phyloP scores from a whole-genome alignment of 495 filamentous ascomycete genomes.

The Sordaria brevicollis region DNA sequence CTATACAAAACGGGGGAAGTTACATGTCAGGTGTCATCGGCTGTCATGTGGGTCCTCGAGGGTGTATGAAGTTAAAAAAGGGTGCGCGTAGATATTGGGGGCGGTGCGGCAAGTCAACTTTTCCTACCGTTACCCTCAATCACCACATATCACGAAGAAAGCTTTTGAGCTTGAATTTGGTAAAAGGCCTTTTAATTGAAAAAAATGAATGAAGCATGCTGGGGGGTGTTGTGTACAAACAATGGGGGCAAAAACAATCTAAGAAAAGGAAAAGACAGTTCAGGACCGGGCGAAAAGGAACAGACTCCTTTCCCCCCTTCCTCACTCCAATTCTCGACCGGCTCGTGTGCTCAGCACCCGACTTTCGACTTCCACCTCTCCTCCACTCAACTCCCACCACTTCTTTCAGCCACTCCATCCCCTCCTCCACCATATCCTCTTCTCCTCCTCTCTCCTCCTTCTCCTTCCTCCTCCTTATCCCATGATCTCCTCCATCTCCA shows the following conservation, averaged over 20 bases:
- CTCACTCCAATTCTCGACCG: background rate
- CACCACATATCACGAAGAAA: background rate
- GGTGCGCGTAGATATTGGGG: no score
- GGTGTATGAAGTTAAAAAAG: no score
- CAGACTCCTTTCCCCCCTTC: background rate
- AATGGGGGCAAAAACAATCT: background rate
- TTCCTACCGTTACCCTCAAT: background rate
- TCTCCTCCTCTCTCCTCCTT: background rate
- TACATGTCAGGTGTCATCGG: no score
- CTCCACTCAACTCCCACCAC: background rate
- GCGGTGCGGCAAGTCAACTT: no score
- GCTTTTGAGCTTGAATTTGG: background rate
- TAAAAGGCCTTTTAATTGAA: background rate
- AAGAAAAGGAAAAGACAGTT: background rate
- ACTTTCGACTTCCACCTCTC: background rate
- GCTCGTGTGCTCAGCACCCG: background rate
- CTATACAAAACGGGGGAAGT: no score
- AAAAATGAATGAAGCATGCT: background rate
- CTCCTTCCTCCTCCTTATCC: background rate
- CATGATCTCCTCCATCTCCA: background rate
- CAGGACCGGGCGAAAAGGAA: background rate
- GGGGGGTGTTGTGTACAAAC: background rate
- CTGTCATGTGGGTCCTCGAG: no score
- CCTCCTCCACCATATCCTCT: background rate
- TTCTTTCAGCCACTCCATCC: background rate